phyloP scores from a whole-genome alignment of 805 yeast species.

The Candida corydali region DNA sequence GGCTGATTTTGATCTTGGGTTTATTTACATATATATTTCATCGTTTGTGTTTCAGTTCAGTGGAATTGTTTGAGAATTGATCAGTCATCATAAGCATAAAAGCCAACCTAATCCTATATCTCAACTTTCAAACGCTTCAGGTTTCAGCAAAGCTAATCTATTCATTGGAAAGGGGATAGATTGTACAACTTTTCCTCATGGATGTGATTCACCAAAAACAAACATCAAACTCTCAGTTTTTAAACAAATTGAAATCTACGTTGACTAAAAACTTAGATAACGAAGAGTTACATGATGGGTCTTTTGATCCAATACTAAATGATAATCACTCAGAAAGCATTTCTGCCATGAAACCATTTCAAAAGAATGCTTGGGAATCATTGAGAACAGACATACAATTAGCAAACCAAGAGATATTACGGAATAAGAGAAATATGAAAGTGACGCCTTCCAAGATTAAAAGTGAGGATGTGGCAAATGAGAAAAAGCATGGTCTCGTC shows the following conservation, averaged over 20 bases:
- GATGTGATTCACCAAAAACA: background rate
- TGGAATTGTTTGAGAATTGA: too few relatives aligned
- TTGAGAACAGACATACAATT: background rate
- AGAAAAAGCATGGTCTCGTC: background rate
- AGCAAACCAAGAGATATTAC: background rate
- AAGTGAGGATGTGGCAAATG: background rate
- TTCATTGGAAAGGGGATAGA: background rate
- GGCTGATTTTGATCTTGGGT: too few relatives aligned
- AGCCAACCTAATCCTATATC: too few relatives aligned
- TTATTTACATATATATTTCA: too few relatives aligned
- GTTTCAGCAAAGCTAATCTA: too few relatives aligned
- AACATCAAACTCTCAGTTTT: background rate
- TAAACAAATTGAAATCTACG: background rate
- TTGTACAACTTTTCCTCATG: background rate
- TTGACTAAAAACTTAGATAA: background rate
- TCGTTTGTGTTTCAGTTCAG: too few relatives aligned
- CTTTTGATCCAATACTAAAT: background rate
- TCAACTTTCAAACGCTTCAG: too few relatives aligned
- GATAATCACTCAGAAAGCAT: background rate
- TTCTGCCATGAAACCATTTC: background rate
- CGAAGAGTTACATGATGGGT: background rate
- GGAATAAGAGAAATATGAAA: background rate
- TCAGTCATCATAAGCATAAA: too few relatives aligned
- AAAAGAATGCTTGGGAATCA: background rate
- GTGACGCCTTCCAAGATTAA: background rate